Conservation (phyloP, 106 monocot genomes). For the Dioscorea alata region DNA sequence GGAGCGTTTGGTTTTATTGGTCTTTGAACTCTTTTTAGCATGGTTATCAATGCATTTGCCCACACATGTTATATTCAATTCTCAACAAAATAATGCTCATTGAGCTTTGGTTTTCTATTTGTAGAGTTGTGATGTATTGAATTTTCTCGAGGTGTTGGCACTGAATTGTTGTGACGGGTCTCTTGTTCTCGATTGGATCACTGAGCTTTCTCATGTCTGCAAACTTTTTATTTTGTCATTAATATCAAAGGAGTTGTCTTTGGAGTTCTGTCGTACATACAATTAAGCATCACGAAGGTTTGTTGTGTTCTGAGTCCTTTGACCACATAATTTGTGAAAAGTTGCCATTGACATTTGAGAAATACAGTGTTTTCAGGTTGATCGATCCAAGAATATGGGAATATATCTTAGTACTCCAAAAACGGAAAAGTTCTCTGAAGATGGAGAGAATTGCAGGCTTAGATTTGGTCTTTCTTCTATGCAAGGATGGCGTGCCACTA, state of each 20-base stretch:
- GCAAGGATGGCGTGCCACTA: constrained; percentile 76
- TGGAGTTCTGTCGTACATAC: not conserved
- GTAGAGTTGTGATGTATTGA: no score
- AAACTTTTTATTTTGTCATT: not conserved
- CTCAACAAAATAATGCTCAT: no score
- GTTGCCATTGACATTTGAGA: not conserved
- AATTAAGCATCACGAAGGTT: no score
- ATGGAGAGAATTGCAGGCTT: constrained; percentile 58
- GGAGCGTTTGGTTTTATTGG: no score
- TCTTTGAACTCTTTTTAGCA: no score
- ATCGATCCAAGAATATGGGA: constrained; percentile 32
- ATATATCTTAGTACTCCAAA: constrained; percentile 75
- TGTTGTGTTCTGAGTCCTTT: not conserved
- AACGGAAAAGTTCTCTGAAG: constrained; percentile 68
- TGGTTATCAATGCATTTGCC: no score
- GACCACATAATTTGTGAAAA: not conserved
- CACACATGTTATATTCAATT: no score
- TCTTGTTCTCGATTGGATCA: not conserved
- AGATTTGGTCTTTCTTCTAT: constrained; percentile 60
- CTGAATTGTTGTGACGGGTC: no score
- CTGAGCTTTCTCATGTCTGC: not conserved
- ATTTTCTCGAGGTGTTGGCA: no score
- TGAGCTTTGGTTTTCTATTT: no score
- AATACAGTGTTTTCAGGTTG: constrained; percentile 4
- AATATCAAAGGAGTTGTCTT: not conserved